These are phyloP conservation scores for Oryza meridionalis DNA, from an alignment of 176 grass and related monocot species.

Conservation along the genomic window DNA sequence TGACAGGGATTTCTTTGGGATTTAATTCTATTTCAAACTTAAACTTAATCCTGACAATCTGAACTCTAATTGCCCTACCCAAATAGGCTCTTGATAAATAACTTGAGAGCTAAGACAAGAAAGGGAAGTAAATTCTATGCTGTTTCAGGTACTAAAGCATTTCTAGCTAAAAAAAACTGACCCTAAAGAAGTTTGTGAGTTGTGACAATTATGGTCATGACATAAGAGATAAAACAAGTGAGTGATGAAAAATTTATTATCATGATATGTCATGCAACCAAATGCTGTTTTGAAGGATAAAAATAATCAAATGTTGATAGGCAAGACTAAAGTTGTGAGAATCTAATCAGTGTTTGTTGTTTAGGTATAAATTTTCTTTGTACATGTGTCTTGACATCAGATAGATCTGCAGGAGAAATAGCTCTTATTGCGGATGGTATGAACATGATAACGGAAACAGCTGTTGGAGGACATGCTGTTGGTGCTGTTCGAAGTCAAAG, in stretches of 20 bases:
- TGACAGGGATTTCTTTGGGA: background rate
- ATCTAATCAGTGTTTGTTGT: background rate
- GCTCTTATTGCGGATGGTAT: conserved; percentile 76
- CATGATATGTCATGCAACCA: background rate
- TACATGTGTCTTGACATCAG: conserved; percentile 36
- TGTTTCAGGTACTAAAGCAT: background rate
- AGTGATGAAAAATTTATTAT: background rate
- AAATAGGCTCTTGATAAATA: background rate
- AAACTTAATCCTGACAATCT: background rate
- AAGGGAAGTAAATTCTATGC: background rate
- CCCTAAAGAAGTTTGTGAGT: background rate
- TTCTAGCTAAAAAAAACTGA: background rate
- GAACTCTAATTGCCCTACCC: background rate
- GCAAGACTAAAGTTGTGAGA: background rate
- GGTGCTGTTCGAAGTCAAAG: conserved; percentile 55
- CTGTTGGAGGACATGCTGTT: conserved; percentile 51
- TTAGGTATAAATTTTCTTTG: background rate
- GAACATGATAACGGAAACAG: conserved; percentile 39
- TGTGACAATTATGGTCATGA: background rate
- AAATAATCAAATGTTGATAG: background rate
- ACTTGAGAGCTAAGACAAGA: conserved; percentile 1
- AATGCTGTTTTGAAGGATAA: conserved; percentile 3
- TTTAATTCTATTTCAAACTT: background rate
- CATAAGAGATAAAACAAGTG: background rate
- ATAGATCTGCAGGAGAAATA: conserved; percentile 76